Evolutionary conservation across 441 rosid genomes (phyloP).

Genomic region (Gossypium schwendimanii): DNA sequence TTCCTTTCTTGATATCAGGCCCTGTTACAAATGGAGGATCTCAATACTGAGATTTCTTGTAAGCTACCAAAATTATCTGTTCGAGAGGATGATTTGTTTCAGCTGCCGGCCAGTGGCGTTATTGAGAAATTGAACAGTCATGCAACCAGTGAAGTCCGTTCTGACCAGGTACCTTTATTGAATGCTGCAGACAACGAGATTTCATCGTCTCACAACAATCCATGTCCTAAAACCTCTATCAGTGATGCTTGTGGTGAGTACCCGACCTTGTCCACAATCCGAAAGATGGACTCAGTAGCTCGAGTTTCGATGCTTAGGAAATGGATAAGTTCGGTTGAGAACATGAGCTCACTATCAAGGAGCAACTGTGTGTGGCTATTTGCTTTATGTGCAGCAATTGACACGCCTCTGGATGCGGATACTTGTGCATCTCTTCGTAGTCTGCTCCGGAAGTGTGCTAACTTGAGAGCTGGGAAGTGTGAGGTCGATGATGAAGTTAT

Average conservation of each 20-base stretch:
- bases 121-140: conserved; percentile 24
- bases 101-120: conserved; percentile 21
- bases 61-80: neutral
- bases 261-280: conserved; percentile 45
- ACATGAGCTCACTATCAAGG: conserved; percentile 27
- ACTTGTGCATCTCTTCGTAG: conserved; percentile 59
- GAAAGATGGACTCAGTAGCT: conserved; percentile 59
- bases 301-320: conserved; percentile 57
- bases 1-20: conserved; percentile 33
- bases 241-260: conserved; percentile 14
- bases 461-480: conserved; percentile 50
- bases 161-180: neutral
- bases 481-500: conserved; percentile 64
- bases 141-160: conserved; percentile 13
- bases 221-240: neutral
- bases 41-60: conserved; percentile 17
- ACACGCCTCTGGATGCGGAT: conserved; percentile 63
- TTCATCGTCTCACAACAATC: neutral
- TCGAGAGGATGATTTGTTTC: conserved; percentile 14
- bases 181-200: conserved; percentile 6
- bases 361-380: conserved; percentile 59
- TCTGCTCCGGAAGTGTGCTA: conserved; percentile 70
- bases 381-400: conserved; percentile 67
- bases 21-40: conserved; percentile 27
- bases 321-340: conserved; percentile 43